Percentiles rank a stretch among this genome's conserved stretches.
phyloP scores from a whole-genome alignment of 192 early-diverging fungal genomes.

The Mycoemilia scoparia region DNA sequence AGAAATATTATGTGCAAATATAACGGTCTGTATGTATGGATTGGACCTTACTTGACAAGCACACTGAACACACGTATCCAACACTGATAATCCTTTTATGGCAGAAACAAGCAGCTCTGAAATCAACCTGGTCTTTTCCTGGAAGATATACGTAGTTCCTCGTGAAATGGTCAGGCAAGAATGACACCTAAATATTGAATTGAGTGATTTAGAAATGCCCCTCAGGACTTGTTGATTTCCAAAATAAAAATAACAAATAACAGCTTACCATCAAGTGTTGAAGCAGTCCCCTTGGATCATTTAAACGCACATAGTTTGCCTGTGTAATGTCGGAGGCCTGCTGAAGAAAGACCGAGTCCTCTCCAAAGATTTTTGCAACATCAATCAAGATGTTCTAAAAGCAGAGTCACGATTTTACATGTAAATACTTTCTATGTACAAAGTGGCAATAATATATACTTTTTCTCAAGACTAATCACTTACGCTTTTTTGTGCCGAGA shows the following conservation, averaged over 20 bases:
- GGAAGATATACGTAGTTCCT: conserved; percentile 56
- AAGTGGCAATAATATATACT: not conserved
- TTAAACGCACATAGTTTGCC: conserved; percentile 64
- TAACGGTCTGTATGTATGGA: no score
- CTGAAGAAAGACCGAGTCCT: conserved; percentile 73
- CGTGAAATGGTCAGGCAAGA: conserved; percentile 64
- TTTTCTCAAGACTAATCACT: not conserved
- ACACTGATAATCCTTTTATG: conserved; percentile 84
- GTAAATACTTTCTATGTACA: not conserved
- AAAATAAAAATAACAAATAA: conserved; percentile 3
- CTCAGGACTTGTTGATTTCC: not conserved
- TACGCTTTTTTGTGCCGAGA: conserved; percentile 87
- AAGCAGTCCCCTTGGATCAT: conserved; percentile 47
- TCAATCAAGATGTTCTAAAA: conserved; percentile 81
- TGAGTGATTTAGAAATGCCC: not conserved
- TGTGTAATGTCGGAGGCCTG: conserved; percentile 82
- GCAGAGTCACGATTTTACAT: no score
- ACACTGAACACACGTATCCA: conserved; percentile 96
- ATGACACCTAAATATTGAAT: conserved; percentile 9
- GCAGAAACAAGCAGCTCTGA: conserved; percentile 90
- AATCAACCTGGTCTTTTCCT: conserved; percentile 68
- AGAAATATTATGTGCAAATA: not conserved
- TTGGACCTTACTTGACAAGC: conserved; percentile 82
- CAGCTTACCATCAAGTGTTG: conserved; percentile 70
- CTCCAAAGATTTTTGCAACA: conserved; percentile 64